Percentiles rank a stretch among this genome's conserved stretches.
Conservation (phyloP, 78 protist genomes). For the slime mould (Dictyostelium discoideum) region dicty_2.7 NC_007089.4:4351001-4351500, state of each 20-base stretch:
- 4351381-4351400: conserved; percentile 86
- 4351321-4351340: conserved; percentile 98
- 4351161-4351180: conserved; percentile 21
- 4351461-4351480: conserved; percentile 95
- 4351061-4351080: conserved; percentile 42
- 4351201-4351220: conserved; percentile 78
- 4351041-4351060: conserved; percentile 74
- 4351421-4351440: conserved; percentile 44
- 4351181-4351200: not conserved
- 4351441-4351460: conserved; percentile 83
- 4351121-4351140: conserved; percentile 90
- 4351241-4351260: conserved; percentile 84
- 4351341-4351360: conserved; percentile 91
- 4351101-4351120: conserved; percentile 79
- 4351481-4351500: conserved; percentile 90
- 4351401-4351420: conserved; percentile 85
- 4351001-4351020: not conserved
- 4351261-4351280: conserved; percentile 86
- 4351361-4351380: conserved; percentile 90
- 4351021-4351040: conserved; percentile 42
- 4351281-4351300: conserved; percentile 73
- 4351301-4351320: conserved; percentile 92
- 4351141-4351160: conserved; percentile 24
- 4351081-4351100: conserved; percentile 15
- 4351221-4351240: conserved; percentile 47